phyloP scores from a whole-genome alignment of 768 basidiomycete species.

The Sarcodon sp. region DNA sequence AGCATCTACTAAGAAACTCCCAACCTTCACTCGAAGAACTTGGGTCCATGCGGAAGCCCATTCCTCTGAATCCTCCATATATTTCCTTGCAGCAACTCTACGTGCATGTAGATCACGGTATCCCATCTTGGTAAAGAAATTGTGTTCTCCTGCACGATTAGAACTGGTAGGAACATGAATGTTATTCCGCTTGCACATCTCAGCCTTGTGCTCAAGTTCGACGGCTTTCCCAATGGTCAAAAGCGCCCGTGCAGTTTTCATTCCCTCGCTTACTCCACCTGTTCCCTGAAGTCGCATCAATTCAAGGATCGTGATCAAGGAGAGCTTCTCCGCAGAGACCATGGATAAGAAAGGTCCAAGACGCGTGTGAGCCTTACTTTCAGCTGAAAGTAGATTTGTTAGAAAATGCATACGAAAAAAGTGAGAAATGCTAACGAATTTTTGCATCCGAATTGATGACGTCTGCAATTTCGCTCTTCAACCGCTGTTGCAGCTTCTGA shows the following conservation, averaged over 20 bases:
- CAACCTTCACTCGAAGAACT: constrained; percentile 58
- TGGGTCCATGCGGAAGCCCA: constrained; percentile 85
- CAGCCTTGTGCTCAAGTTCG: constrained; percentile 83
- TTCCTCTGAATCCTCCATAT: constrained; percentile 49
- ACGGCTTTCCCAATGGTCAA: constrained; percentile 72
- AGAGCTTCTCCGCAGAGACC: constrained; percentile 66
- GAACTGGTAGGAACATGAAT: constrained; percentile 21
- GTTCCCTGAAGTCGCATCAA: constrained; percentile 70
- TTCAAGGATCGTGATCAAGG: constrained; percentile 82
- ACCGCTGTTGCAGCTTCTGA: constrained; percentile 33
- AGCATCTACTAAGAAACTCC: constrained; percentile 70
- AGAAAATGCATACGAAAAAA: not conserved
- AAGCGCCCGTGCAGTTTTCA: constrained; percentile 82
- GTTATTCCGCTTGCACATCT: constrained; percentile 56
- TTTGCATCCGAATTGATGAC: constrained; percentile 26
- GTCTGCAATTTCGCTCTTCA: constrained; percentile 36
- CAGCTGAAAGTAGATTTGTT: not conserved
- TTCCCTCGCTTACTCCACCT: constrained; percentile 70
- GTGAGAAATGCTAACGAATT: constrained; percentile 9
- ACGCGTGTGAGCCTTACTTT: constrained; percentile 7
- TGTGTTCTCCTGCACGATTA: constrained; percentile 17
- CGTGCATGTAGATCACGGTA: constrained; percentile 51
- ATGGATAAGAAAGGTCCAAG: constrained; percentile 67
- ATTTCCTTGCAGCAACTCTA: constrained; percentile 52
- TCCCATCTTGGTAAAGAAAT: constrained; percentile 45